phyloP scores from a whole-genome alignment of 1,139 yeast species.

The Zygotorulaspora mrakii region DNA sequence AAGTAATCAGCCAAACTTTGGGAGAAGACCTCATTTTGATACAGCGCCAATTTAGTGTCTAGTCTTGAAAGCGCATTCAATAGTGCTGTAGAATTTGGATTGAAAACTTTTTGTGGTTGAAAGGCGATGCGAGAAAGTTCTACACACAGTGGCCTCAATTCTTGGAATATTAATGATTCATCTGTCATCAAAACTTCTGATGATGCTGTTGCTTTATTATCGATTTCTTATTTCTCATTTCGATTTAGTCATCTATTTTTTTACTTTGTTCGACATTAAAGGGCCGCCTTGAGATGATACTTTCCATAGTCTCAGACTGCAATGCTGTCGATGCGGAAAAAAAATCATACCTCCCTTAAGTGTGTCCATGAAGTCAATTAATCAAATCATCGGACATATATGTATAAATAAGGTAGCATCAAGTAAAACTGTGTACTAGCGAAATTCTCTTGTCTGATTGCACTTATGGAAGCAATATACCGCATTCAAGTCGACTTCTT shows the following conservation, averaged over 20 bases:
- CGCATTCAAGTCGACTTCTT: conserved; percentile 17
- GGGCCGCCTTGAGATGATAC: too few relatives aligned
- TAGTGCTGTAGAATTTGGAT: conserved; percentile 35
- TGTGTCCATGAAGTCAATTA: too few relatives aligned
- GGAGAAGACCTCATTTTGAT: conserved; percentile 30
- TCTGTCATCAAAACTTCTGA: conserved; percentile 8
- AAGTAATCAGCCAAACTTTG: conserved; percentile 55
- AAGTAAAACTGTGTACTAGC: too few relatives aligned
- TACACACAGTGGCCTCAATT: conserved; percentile 42
- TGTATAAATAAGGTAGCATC: too few relatives aligned
- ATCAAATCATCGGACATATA: too few relatives aligned
- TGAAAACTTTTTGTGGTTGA: conserved; percentile 38
- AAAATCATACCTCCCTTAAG: too few relatives aligned
- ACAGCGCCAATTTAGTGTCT: conserved; percentile 26
- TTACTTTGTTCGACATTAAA: too few relatives aligned
- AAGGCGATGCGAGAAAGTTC: conserved; percentile 43
- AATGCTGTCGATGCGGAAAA: too few relatives aligned
- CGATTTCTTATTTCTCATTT: not conserved
- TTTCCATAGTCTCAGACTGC: too few relatives aligned
- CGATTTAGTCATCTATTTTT: not conserved
- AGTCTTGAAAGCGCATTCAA: conserved; percentile 37
- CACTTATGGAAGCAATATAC: conserved; percentile 16
- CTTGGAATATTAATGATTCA: conserved; percentile 11
- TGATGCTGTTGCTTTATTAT: not conserved
- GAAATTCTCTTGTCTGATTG: not conserved